phyloP scores from a whole-genome alignment of 306 rosid species.

The Rosa multiflora region DNA sequence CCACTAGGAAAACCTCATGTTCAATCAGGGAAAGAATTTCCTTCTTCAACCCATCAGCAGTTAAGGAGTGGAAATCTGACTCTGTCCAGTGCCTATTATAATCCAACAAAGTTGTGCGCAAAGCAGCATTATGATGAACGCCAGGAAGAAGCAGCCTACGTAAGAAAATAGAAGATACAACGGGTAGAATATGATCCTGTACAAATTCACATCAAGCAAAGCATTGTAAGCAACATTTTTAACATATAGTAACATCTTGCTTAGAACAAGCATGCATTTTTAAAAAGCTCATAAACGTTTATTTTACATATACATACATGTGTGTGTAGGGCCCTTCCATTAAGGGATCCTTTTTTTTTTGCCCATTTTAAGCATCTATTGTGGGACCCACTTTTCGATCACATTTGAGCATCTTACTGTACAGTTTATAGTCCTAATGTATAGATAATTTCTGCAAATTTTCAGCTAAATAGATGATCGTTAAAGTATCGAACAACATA shows the following conservation, averaged over 20 bases:
- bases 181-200: conserved; percentile 70
- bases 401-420: no score
- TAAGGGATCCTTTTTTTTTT: no score
- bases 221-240: conserved; percentile 17
- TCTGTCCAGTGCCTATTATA: conserved; percentile 78
- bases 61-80: conserved; percentile 69
- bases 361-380: no score
- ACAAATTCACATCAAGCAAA: conserved; percentile 31
- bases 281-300: not conserved
- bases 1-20: conserved; percentile 60
- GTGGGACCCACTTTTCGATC: no score
- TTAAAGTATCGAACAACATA: no score
- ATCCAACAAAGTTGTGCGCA: conserved; percentile 73
- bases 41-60: conserved; percentile 75
- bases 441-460: no score
- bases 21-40: conserved; percentile 89
- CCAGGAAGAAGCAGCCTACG: conserved; percentile 90
- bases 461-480: no score
- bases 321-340: no score
- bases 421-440: no score
- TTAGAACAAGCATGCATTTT: not conserved
- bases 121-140: conserved; percentile 65
- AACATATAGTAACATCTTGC: conserved; percentile 25
- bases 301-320: no score
- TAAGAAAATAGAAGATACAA: conserved; percentile 75